These are phyloP conservation scores for Massariosphaeria phaeospora DNA, from an alignment of 495 filamentous ascomycete genomes.

Conservation along the genomic window DNA sequence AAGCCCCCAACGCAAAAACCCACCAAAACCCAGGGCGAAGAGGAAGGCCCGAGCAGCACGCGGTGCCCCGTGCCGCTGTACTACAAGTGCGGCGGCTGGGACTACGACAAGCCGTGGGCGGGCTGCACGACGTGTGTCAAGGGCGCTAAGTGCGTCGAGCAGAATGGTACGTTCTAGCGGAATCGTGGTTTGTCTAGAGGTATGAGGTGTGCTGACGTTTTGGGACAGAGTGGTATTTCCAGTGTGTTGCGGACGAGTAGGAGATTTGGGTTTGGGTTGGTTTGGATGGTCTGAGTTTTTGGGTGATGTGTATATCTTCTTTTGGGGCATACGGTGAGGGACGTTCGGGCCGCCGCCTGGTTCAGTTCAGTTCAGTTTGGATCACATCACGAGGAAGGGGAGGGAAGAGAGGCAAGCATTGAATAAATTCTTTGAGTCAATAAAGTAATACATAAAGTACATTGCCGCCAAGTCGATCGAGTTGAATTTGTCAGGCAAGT, in stretches of 20 bases:
- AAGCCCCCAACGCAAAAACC: constrained; percentile 3
- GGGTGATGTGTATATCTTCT: background rate
- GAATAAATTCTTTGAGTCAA: too few relatives aligned
- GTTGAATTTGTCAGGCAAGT: too few relatives aligned
- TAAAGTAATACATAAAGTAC: too few relatives aligned
- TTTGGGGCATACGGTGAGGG: background rate
- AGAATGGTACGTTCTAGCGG: constrained; percentile 20
- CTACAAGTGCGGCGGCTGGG: constrained; percentile 20
- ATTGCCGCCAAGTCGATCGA: too few relatives aligned
- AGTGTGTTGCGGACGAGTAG: constrained; percentile 24
- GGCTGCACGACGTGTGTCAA: constrained; percentile 23
- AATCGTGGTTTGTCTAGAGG: background rate
- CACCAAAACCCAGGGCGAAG: constrained; percentile 3
- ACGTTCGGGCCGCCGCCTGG: background rate
- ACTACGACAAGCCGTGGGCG: constrained; percentile 18
- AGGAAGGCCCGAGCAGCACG: constrained; percentile 24
- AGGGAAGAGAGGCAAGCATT: too few relatives aligned
- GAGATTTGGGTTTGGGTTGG: background rate
- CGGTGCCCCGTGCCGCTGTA: constrained; percentile 26
- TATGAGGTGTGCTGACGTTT: background rate
- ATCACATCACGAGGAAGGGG: too few relatives aligned
- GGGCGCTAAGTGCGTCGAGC: constrained; percentile 13
- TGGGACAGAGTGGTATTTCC: constrained; percentile 18
- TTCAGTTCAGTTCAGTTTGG: background rate
- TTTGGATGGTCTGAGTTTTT: background rate